Evolutionary conservation across 495 filamentous ascomycete species (phyloP).

Genomic region (Pyrenopolyporus hunteri): DNA sequence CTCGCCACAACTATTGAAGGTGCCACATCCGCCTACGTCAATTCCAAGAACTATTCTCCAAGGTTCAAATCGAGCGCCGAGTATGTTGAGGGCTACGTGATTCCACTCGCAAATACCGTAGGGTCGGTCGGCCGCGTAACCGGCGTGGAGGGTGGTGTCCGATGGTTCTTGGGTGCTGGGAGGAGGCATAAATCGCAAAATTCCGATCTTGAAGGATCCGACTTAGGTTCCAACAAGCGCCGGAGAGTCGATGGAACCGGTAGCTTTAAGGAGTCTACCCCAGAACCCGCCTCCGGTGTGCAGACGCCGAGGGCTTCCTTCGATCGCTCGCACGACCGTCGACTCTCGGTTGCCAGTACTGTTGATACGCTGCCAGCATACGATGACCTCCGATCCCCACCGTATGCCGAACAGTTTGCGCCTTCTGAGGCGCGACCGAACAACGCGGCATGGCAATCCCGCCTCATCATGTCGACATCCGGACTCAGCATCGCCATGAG

Average conservation of each 20-base stretch:
- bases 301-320: conserved; percentile 39
- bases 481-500: conserved; percentile 86
- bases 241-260: conserved; percentile 60
- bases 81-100: conserved; percentile 82
- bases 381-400: conserved; percentile 74
- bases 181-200: conserved; percentile 49
- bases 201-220: conserved; percentile 48
- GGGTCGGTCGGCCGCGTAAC: conserved; percentile 80
- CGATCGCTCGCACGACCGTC: conserved; percentile 44
- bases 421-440: conserved; percentile 31
- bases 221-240: conserved; percentile 64
- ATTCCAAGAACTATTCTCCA: conserved; percentile 85
- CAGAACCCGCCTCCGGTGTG: conserved; percentile 40
- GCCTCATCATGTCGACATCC: conserved; percentile 81
- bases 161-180: conserved; percentile 71
- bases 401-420: conserved; percentile 62
- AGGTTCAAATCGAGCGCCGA: conserved; percentile 83
- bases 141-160: conserved; percentile 79
- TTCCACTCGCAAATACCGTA: conserved; percentile 81
- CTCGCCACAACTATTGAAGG: conserved; percentile 80
- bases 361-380: conserved; percentile 79
- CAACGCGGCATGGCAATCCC: conserved; percentile 70
- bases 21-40: conserved; percentile 79
- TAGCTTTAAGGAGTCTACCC: conserved; percentile 39
- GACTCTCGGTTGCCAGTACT: conserved; percentile 54